These are phyloP conservation scores for Buxus sempervirens DNA, from an alignment of 164 flowering plant species.

Conservation along the genomic window DNA sequence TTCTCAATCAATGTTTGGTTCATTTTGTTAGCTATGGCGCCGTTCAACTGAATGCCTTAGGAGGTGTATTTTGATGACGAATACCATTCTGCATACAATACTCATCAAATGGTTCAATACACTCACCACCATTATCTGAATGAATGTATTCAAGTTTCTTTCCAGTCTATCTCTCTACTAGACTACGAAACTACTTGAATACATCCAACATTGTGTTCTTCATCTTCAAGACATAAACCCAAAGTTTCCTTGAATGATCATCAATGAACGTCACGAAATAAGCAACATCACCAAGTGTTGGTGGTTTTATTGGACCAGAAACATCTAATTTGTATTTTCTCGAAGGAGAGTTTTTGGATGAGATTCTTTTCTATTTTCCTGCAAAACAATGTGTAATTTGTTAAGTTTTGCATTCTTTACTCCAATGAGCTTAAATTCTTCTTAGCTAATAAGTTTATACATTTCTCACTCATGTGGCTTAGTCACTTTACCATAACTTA, in stretches of 20 bases:
- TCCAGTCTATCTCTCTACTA: not conserved
- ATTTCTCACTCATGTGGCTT: constrained; percentile 7
- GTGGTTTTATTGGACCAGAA: not conserved
- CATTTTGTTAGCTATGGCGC: not conserved
- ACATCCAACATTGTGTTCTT: not conserved
- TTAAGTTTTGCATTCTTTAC: not conserved
- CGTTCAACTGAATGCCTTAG: no score
- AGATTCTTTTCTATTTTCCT: not conserved
- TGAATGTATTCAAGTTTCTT: not conserved
- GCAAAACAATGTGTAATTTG: not conserved
- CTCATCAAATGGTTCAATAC: not conserved
- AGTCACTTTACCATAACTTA: constrained; percentile 7
- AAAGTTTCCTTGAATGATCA: constrained; percentile 3
- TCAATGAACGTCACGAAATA: constrained; percentile 6
- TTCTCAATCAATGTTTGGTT: not conserved
- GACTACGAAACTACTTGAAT: not conserved
- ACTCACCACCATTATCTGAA: not conserved
- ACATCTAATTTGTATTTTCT: not conserved
- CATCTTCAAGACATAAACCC: constrained; percentile 2
- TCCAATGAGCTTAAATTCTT: not conserved
- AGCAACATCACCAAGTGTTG: not conserved
- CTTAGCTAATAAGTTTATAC: not conserved
- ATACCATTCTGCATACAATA: not conserved
- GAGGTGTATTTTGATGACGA: not conserved
- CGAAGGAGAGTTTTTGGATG: not conserved